These are phyloP conservation scores for Cladosporium halotolerans DNA, from an alignment of 2,329 filamentous ascomycete genomes.

Conservation along the genomic window DNA sequence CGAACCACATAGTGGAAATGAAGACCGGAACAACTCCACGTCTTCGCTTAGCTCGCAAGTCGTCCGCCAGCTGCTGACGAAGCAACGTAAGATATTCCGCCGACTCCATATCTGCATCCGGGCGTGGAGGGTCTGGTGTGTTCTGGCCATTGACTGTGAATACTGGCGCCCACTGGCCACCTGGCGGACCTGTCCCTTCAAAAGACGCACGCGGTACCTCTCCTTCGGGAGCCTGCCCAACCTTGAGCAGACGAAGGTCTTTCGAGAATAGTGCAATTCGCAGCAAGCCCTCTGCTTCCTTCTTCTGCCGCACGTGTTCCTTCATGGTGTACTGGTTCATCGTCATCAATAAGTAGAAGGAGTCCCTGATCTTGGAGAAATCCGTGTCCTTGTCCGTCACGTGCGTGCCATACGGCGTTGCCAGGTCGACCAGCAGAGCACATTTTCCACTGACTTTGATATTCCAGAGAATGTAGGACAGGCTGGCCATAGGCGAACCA, in stretches of 20 bases:
- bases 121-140: neutral
- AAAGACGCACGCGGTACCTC: neutral
- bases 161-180: neutral
- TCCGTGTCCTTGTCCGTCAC: conserved; percentile 25
- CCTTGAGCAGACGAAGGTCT: conserved; percentile 27
- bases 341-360: conserved; percentile 39
- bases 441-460: conserved; percentile 36
- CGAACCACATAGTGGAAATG: conserved; percentile 39
- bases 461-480: conserved; percentile 36
- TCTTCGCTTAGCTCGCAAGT: conserved; percentile 36
- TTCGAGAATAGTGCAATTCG: conserved; percentile 38
- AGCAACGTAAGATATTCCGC: conserved; percentile 25
- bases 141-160: neutral
- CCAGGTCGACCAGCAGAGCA: conserved; percentile 36
- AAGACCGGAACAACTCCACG: conserved; percentile 38
- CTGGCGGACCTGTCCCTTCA: neutral
- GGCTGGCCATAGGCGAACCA: conserved; percentile 32
- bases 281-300: conserved; percentile 35
- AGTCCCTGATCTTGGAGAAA: conserved; percentile 37
- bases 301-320: conserved; percentile 10
- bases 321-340: conserved; percentile 43
- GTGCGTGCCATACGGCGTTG: conserved; percentile 26
- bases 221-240: neutral
- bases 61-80: conserved; percentile 33
- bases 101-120: conserved; percentile 9